These are phyloP conservation scores for Echites panduratus DNA, from an alignment of 257 asterid species.

Conservation along the genomic window DNA sequence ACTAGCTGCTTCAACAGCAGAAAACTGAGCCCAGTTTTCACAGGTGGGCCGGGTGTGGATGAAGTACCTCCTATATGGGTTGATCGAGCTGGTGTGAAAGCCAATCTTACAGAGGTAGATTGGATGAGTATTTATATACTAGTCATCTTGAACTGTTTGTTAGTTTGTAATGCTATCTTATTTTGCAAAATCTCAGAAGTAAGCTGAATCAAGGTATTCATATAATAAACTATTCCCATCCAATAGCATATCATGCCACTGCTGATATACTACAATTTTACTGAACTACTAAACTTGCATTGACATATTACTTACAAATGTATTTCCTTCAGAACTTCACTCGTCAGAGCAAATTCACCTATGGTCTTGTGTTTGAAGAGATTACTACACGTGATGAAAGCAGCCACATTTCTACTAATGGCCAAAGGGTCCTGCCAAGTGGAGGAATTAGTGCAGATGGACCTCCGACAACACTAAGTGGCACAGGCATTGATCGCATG, in stretches of 20 bases:
- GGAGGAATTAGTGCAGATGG: constrained; percentile 98
- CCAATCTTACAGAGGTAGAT: constrained; percentile 82
- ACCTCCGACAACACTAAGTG: constrained; percentile 98
- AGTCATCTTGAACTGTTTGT: not conserved
- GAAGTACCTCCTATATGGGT: constrained; percentile 99
- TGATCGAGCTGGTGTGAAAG: constrained; percentile 90
- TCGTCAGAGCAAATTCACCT: constrained; percentile 92
- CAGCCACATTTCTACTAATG: constrained; percentile 85
- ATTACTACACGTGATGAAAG: constrained; percentile 95
- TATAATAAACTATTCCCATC: not conserved
- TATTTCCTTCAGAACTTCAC: constrained; percentile 68
- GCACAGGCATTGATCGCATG: constrained; percentile 92
- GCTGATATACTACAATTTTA: not conserved
- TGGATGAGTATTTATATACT: not conserved
- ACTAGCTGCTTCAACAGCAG: constrained; percentile 93
- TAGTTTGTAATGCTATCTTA: not conserved
- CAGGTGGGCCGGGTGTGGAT: constrained; percentile 97
- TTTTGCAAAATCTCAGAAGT: constrained; percentile 1
- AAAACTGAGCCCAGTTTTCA: constrained; percentile 94
- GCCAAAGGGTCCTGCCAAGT: constrained; percentile 89
- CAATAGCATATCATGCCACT: not conserved
- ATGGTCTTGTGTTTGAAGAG: constrained; percentile 95
- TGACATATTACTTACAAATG: not conserved
- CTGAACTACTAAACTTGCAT: not conserved
- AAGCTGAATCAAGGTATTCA: not conserved